phyloP scores from a whole-genome alignment of 176 grass and related monocot genomes.

The Hyparrhenia diplandra region DNA sequence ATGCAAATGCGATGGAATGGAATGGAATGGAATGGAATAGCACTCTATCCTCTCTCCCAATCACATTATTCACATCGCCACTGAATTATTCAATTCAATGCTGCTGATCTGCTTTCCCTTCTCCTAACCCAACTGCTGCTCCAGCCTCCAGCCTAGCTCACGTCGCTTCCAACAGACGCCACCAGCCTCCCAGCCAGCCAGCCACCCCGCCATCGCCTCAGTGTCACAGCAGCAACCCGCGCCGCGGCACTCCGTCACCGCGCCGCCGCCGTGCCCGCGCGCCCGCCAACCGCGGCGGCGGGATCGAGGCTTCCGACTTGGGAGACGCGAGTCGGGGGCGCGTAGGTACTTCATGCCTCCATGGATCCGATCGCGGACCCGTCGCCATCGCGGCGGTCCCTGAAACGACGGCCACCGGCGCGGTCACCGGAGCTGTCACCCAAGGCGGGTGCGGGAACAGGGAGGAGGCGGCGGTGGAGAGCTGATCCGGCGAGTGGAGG shows the following conservation, averaged over 20 bases:
- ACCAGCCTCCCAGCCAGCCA: background rate
- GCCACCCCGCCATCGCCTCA: background rate
- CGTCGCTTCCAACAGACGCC: conserved; percentile 40
- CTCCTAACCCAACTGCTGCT: conserved; percentile 14
- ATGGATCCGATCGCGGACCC: conserved; percentile 33
- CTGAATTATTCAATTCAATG: conserved; percentile 9
- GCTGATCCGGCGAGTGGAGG: conserved; percentile 36
- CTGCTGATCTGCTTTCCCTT: background rate
- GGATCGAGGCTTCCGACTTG: background rate
- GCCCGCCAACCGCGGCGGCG: background rate
- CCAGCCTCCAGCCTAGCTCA: conserved; percentile 19
- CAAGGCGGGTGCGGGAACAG: background rate
- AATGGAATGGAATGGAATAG: no score
- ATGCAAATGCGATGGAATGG: no score
- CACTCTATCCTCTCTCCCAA: no score
- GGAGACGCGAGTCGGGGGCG: background rate
- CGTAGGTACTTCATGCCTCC: conserved; percentile 33
- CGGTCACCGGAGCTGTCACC: conserved; percentile 44
- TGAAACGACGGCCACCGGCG: conserved; percentile 27
- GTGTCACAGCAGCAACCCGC: background rate
- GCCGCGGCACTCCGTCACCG: background rate
- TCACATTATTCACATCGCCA: background rate
- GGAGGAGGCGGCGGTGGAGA: background rate
- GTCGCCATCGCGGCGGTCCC: conserved; percentile 31
- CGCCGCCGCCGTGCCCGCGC: conserved; percentile 3